phyloP scores from a whole-genome alignment of 2,329 filamentous ascomycete species.

The Xylariaceae sp. region DNA sequence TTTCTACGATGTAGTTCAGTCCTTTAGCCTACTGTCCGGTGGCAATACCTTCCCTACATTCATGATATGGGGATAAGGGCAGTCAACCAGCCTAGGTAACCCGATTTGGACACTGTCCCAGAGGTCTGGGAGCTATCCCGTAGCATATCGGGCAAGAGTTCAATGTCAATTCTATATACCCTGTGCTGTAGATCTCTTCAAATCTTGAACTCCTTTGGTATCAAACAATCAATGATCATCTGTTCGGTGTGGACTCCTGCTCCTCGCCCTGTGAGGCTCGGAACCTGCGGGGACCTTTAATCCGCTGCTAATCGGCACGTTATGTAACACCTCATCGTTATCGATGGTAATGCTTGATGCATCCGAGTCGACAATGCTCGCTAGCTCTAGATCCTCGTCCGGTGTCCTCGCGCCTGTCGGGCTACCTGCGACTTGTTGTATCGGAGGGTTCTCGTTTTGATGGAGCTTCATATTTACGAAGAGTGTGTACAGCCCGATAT shows the following conservation, averaged over 20 bases:
- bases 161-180: no score
- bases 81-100: no score
- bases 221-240: background rate
- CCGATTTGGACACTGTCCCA: no score
- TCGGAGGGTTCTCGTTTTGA: conserved; percentile 34
- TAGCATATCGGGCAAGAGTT: no score
- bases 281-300: conserved; percentile 11
- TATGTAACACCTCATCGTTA: background rate
- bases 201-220: no score
- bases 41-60: no score
- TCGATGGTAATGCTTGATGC: background rate
- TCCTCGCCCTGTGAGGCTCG: conserved; percentile 17
- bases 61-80: no score
- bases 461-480: conserved; percentile 56
- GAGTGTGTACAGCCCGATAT: conserved; percentile 54
- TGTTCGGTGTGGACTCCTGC: conserved; percentile 21
- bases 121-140: no score
- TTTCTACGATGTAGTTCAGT: no score
- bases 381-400: conserved; percentile 25
- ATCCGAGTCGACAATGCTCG: conserved; percentile 20
- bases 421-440: conserved; percentile 6
- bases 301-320: background rate
- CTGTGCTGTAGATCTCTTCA: no score
- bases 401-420: conserved; percentile 1
- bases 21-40: no score